Percentiles rank a stretch among this genome's conserved stretches.
phyloP scores from a whole-genome alignment of 2,329 filamentous ascomycete species.

The Aspergillus flavus region DNA sequence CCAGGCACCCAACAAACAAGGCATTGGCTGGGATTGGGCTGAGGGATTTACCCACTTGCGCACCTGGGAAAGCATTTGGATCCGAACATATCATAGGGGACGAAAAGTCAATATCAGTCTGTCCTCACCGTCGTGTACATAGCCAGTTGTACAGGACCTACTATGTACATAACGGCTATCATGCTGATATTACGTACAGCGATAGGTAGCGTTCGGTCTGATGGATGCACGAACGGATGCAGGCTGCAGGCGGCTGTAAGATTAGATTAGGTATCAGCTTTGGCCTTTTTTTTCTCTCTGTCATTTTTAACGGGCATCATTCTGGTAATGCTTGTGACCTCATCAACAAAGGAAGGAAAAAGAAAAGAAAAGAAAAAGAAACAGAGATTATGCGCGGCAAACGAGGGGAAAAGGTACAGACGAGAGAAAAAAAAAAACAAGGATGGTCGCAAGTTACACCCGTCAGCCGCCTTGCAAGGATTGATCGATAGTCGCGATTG shows the following conservation, averaged over 20 bases:
- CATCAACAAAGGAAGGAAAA: background rate
- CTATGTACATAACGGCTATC: background rate
- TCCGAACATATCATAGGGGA: background rate
- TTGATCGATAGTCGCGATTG: constrained; percentile 2
- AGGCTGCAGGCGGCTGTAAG: background rate
- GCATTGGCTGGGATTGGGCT: background rate
- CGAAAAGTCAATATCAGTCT: background rate
- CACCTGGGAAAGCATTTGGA: background rate
- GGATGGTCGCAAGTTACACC: background rate
- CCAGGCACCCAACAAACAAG: constrained; percentile 1
- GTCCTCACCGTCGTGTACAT: background rate
- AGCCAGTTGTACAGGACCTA: background rate
- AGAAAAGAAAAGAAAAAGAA: background rate
- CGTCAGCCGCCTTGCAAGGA: constrained; percentile 5
- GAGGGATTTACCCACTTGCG: background rate
- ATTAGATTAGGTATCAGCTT: background rate
- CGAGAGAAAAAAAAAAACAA: background rate
- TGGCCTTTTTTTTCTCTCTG: background rate
- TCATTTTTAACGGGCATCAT: background rate
- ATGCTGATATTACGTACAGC: background rate
- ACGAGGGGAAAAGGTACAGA: constrained; percentile 3
- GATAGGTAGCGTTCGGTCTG: background rate
- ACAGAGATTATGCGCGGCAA: constrained; percentile 3
- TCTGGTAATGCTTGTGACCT: background rate
- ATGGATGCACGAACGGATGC: constrained; percentile 2